Conservation (phyloP, 805 yeast genomes). For the Priceomyces castillae region DNA sequence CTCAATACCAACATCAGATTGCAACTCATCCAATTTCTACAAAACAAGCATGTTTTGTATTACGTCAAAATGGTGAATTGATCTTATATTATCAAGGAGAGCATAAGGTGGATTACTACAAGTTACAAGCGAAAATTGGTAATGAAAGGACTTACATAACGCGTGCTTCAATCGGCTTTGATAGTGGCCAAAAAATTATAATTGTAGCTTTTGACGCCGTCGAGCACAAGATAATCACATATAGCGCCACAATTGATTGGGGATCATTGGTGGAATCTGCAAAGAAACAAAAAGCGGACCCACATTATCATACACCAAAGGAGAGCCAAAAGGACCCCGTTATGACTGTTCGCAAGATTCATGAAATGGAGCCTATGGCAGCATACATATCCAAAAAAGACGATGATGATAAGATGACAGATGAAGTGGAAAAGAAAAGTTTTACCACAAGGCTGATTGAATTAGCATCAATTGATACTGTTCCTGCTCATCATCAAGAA, state of each 20-base stretch:
- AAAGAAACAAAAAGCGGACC: slow-evolving; percentile 42
- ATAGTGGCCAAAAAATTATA: slow-evolving; percentile 44
- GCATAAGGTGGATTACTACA: slow-evolving; percentile 56
- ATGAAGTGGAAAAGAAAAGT: slow-evolving; percentile 19
- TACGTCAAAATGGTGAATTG: slow-evolving; percentile 61
- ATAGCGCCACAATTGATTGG: slow-evolving; percentile 51
- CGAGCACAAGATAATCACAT: slow-evolving; percentile 39
- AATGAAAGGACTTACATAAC: slow-evolving; percentile 23
- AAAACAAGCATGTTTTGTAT: slow-evolving; percentile 67
- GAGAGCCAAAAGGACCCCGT: slow-evolving; percentile 42
- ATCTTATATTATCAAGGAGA: slow-evolving; percentile 63
- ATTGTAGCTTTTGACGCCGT: slow-evolving; percentile 40
- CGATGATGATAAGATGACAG: slow-evolving; percentile 8
- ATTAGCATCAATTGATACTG: slow-evolving; percentile 35
- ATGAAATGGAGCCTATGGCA: slow-evolving; percentile 27
- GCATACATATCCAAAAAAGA: slow-evolving; percentile 16
- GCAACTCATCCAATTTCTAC: slow-evolving; percentile 65
- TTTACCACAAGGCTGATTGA: slow-evolving; percentile 10
- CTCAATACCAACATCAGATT: slow-evolving; percentile 58
- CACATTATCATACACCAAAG: slow-evolving; percentile 50
- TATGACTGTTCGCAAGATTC: slow-evolving; percentile 31
- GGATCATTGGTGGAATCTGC: slow-evolving; percentile 50
- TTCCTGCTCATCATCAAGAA: slow-evolving; percentile 44
- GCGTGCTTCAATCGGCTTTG: slow-evolving; percentile 54
- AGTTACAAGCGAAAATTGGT: slow-evolving; percentile 26